A percentile compares a stretch with the other conserved stretches of the same genome.
These are phyloP conservation scores for Graphiopsis chlorocephala DNA, from an alignment of 2,329 filamentous ascomycete genomes.

Conservation along the genomic window DNA sequence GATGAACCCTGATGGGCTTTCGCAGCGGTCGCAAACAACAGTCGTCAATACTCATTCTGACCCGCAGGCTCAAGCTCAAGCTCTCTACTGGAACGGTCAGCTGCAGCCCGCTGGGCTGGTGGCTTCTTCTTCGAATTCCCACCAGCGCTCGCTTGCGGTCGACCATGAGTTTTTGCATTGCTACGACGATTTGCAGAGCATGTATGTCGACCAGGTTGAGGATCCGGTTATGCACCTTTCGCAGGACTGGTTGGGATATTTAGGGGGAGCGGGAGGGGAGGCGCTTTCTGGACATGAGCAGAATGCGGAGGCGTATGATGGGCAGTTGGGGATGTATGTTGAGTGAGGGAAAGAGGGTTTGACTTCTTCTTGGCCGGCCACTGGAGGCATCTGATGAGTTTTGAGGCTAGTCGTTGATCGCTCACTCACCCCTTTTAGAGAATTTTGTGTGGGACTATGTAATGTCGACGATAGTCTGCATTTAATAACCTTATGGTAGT, in stretches of 20 bases:
- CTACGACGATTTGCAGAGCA: constrained; percentile 34
- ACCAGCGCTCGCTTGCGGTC: constrained; percentile 23
- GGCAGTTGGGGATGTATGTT: not conserved
- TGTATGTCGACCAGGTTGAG: constrained; percentile 27
- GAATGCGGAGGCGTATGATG: not conserved
- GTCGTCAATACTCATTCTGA: not conserved
- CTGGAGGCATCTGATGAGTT: no score
- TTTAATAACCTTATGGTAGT: no score
- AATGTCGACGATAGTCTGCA: no score
- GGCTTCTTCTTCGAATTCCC: not conserved
- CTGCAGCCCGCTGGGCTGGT: not conserved
- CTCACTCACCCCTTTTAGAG: no score
- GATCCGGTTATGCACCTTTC: constrained; percentile 33
- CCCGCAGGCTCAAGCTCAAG: not conserved
- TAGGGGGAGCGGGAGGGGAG: constrained; percentile 6
- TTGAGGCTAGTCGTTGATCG: no score
- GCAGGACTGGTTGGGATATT: constrained; percentile 34
- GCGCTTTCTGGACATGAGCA: not conserved
- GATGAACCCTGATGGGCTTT: not conserved
- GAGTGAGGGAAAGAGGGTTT: not conserved
- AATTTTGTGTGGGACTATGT: no score
- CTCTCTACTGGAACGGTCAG: constrained; percentile 3
- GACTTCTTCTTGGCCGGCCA: no score
- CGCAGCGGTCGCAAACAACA: not conserved
- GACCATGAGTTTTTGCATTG: constrained; percentile 42